phyloP scores from a whole-genome alignment of 2,329 filamentous ascomycete species.

The Fusarium siculi region DNA sequence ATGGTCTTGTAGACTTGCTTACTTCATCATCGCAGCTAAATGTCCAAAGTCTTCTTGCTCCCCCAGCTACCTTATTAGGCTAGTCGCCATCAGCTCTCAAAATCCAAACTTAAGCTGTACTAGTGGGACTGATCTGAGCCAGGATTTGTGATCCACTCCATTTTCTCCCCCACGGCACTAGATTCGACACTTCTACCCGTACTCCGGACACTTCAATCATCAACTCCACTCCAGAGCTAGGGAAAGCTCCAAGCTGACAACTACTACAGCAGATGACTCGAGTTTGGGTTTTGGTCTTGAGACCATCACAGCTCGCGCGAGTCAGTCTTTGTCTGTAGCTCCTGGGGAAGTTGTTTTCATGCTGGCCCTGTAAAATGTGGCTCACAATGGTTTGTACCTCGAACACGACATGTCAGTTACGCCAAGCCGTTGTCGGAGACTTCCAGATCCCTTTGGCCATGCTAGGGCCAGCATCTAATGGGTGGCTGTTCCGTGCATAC shows the following conservation, averaged over 20 bases:
- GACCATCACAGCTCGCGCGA: not conserved
- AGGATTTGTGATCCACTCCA: not conserved
- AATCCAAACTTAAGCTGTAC: not conserved
- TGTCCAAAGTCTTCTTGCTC: not conserved
- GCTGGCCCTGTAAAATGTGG: not conserved
- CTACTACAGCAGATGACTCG: constrained; percentile 1
- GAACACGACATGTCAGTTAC: constrained; percentile 24
- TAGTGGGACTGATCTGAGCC: not conserved
- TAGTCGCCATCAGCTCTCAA: not conserved
- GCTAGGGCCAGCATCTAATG: not conserved
- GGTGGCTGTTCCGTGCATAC: not conserved
- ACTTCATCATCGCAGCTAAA: not conserved
- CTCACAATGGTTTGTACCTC: not conserved
- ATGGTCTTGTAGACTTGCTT: not conserved
- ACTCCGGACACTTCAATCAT: not conserved
- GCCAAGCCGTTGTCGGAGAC: constrained; percentile 29
- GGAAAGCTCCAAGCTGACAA: not conserved
- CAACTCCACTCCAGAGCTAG: not conserved
- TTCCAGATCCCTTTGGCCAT: not conserved
- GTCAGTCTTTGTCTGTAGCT: not conserved
- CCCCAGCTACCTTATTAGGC: not conserved
- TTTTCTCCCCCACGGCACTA: not conserved
- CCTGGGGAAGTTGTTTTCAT: not conserved
- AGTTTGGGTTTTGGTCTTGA: not conserved
- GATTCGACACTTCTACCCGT: not conserved